Conservation (phyloP, 768 basidiomycete species). For the Rhizopogon vesiculosus region DNA sequence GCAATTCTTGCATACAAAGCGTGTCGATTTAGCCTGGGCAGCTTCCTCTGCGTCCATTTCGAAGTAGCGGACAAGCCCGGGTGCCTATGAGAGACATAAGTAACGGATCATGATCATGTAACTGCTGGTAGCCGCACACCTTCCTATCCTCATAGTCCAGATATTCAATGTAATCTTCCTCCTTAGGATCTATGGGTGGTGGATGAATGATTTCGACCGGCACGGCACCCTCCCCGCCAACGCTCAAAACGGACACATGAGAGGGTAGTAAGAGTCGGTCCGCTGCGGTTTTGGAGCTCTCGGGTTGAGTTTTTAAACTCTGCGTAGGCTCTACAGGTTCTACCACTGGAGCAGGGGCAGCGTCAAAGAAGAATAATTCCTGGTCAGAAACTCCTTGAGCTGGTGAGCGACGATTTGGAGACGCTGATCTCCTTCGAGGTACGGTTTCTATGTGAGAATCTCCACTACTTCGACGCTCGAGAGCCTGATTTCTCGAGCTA, state of each 20-base stretch:
- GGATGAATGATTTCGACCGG: conserved; percentile 45
- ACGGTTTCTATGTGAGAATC: conserved; percentile 4
- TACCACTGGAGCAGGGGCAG: conserved; percentile 31
- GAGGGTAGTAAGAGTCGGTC: conserved; percentile 52
- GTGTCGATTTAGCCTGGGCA: conserved; percentile 33
- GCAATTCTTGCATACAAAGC: conserved; percentile 71
- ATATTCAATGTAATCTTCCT: conserved; percentile 71
- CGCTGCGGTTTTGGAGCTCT: conserved; percentile 13
- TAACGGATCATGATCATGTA: not conserved
- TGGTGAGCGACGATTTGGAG: conserved; percentile 24
- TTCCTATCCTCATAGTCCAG: conserved; percentile 67
- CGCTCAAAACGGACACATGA: conserved; percentile 59
- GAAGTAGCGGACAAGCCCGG: conserved; percentile 58
- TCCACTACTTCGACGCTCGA: conserved; percentile 5
- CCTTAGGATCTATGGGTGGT: conserved; percentile 38
- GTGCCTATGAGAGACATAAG: conserved; percentile 32
- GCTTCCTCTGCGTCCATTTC: conserved; percentile 41
- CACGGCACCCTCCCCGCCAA: conserved; percentile 20
- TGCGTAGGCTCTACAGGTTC: conserved; percentile 6
- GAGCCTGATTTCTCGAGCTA: conserved; percentile 18
- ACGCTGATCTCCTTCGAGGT: conserved; percentile 34
- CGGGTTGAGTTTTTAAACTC: conserved; percentile 4
- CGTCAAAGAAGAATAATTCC: conserved; percentile 49
- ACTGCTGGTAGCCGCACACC: conserved; percentile 29
- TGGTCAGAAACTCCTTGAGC: conserved; percentile 11